Base-by-base conservation (phyloP, 2,329 filamentous ascomycete genomes). In the Cladosporium phlei region DNA sequence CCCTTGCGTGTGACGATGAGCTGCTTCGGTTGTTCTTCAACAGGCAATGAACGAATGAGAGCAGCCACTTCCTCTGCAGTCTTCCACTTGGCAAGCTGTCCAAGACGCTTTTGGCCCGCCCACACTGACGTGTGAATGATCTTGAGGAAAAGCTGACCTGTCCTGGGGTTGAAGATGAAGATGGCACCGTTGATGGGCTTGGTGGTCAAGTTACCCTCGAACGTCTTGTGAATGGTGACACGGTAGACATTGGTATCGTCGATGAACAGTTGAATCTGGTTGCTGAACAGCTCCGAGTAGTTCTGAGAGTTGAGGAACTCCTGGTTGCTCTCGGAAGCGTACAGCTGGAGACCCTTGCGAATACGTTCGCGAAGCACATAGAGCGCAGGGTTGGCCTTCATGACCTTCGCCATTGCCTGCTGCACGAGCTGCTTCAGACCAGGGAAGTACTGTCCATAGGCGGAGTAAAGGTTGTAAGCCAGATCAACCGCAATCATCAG, bases 171-270 rank as follows among this genome's bases (percentile, higher is more conserved):
- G 80, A 98, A 97, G 64, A 98, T 98, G 75, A 98, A 98, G 66
- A 98, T 97, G 35, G 94, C 93, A 65, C 93, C 93, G 66, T 98
- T 98, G 77, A 98, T 98, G 3, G 93, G 93, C 70, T 98, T 98
- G 2, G 93, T 98, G 0, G 93, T 98, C 79, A 98, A 75, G 65
- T 98, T 98, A 59, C 93, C 93, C 69, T 98, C 93, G 53, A 98
- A 98, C 0, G 93, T 98, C 80, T 98, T 98, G 77, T 98, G 93
- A 53, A 98, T 98, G 0, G 93, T 98, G 52, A 98, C 93, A 73
- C 93, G 90, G 66, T 98, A 98, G 42, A 98, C 94, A 61, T 98
- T 98, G 51, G 93, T 98, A 65, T 98, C 93, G 59, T 98, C 93
- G 54, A 98, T 97, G 73, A 98, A 98, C 38, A 98, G 77, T 72